Evolutionary conservation across 208 protist genomes (phyloP), one percentile per base, ranked within the genome.

Genomic region (Lotmaria passim): DNA sequence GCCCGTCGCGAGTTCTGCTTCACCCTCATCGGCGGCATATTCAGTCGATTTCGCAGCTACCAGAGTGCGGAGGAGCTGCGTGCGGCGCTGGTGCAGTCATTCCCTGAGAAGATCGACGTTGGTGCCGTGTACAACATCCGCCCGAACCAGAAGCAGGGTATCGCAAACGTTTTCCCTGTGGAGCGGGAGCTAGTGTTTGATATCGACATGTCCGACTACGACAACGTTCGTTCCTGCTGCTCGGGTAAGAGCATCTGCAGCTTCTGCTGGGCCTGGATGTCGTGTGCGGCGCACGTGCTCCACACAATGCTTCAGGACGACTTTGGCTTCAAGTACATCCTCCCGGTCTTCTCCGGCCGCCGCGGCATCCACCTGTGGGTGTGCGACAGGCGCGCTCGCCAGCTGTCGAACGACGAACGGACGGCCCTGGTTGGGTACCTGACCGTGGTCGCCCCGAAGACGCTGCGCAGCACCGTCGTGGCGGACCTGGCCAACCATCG

Each of bases 201-300:
- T 96, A 99, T 99, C 75, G 99, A 99, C 86, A 98, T 99, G 86
- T 98, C 96, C 41, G 99, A 99, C 82, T 99, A 99, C 86, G 98
- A 99, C 82, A 97, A 98, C 30, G 93, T 99, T 6, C 92, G 98
- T 14, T 95, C 89, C 0, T 99, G 98, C 78, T 99, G 98, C 79
- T 78, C 55, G 14, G 95, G 83, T n/a, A 97, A 97, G 43, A 87
- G 89, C 48, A 98, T 99, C 23, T 99, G 98, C 79, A 10, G 53
- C 23, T 89, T 93, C 55, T 99, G 99, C 88, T 99, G 98, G 98
- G 70, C 79, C 10, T 98, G 99, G 74, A 99, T 99, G 95, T 77
- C 89, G 4, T 87, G 91, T 46, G 98, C 98, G 15, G 86, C 98
- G 17, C 81, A 93, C 14, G 87, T 99, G 11, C 69, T 99, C 23